Evolutionary conservation across 495 filamentous ascomycete genomes (phyloP), one percentile per base, ranked within the genome.

Genomic region (Halenospora varia): DNA sequence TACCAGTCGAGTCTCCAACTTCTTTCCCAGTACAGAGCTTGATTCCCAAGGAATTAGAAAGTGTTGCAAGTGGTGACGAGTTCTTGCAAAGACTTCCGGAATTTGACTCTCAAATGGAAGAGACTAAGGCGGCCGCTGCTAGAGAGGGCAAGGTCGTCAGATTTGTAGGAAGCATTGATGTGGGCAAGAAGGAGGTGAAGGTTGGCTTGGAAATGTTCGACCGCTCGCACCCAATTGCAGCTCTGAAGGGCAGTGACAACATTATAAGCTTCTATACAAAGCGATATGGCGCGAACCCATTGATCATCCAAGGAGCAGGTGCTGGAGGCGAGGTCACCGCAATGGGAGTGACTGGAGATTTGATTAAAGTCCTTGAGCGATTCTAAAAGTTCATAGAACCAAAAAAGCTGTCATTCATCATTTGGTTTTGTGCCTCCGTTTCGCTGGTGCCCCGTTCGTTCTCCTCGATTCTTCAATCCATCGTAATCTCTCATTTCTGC

Each of bases 201-300:
- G 92, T 97, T 49, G 93, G 92, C 9, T 71, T 98, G 64, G 88
- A 96, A 78, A 87, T 84, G 78, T 90, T 95, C 51, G 87, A 89
- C 49, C 84, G 79, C 63, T 85, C 86, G 45, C 87, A 89, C 66
- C 86, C 94, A 25, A 95, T 97, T 71, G 94, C 93, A 25, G 88
- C 88, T 35, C 76, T 97, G 55, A 95, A 96, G 78, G 94, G 94
- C 39, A 96, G 91, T 71, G 94, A 96, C 69, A 97, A 97, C 76
- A 93, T 97, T 68, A 94, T 98, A 66, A 94, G 85, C 79, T 96
- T 98, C 79, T 96, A 94, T 73, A 97, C 94, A 45, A 87, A 92
- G 77, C 82, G 94, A 64, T 97, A 98, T 68, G 90, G 90, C 40
- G 77, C 76, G 57, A 95, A 92, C 69, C 89, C 94, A 11, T 73